Conservation (phyloP, 1,284 basidiomycete species). For the Dichomitus squalens region DNA sequence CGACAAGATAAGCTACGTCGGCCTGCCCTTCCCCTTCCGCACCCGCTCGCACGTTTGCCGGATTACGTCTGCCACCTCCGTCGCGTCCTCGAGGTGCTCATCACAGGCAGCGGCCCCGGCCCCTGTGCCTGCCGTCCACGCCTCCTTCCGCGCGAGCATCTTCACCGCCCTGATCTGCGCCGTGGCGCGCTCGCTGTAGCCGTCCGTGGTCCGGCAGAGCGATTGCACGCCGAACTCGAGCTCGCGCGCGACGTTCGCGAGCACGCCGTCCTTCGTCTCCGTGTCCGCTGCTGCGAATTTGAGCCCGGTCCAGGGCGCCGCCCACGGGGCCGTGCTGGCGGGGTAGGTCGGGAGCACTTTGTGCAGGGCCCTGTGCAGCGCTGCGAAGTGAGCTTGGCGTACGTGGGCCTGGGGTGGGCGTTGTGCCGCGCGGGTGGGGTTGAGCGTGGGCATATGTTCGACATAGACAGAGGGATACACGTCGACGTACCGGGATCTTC, state of each 20-base stretch:
- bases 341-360: slow-evolving; percentile 32
- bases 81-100: slow-evolving; percentile 41
- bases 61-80: slow-evolving; percentile 40
- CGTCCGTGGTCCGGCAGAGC: slow-evolving; percentile 47
- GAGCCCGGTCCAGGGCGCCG: background rate
- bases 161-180: slow-evolving; percentile 36
- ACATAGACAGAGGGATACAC: background rate
- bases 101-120: slow-evolving; percentile 16
- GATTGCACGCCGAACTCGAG: slow-evolving; percentile 48
- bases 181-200: slow-evolving; percentile 43
- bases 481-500: slow-evolving; percentile 56
- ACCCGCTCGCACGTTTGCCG: slow-evolving; percentile 23
- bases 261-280: slow-evolving; percentile 21
- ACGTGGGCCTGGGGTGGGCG: slow-evolving; percentile 31
- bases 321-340: slow-evolving; percentile 8
- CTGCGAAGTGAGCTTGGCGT: slow-evolving; percentile 34
- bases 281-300: background rate
- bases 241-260: slow-evolving; percentile 40
- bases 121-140: no score
- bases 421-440: no score
- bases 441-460: background rate
- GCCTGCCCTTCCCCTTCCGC: slow-evolving; percentile 6
- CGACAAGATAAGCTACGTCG: background rate
- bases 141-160: slow-evolving; percentile 28
- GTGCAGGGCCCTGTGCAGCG: slow-evolving; percentile 39